These are phyloP conservation scores for Artemisia tridentata DNA, from an alignment of 129 eudicot genomes.

Conservation along the genomic window DNA sequence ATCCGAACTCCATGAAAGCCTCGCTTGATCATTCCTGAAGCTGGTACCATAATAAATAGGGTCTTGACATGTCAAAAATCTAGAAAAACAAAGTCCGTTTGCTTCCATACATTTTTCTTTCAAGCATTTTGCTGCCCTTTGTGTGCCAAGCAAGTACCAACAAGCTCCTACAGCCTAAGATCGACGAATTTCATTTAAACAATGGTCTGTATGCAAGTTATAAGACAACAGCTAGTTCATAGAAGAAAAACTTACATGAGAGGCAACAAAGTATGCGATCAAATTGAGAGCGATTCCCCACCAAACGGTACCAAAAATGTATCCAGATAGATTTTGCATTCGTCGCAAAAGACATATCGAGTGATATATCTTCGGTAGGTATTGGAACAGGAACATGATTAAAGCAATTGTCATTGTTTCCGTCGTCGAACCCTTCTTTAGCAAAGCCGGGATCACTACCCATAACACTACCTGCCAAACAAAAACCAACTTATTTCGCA, in stretches of 20 bases:
- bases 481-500: neutral
- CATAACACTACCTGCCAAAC: conserved; percentile 71
- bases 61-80: conserved; percentile 58
- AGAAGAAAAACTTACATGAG: conserved; percentile 64
- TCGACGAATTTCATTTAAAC: neutral
- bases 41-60: conserved; percentile 67
- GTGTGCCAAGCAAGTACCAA: conserved; percentile 94
- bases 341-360: conserved; percentile 83
- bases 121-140: conserved; percentile 80
- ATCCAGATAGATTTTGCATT: conserved; percentile 93
- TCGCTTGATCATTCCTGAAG: conserved; percentile 29
- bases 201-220: neutral
- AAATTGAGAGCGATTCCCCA: conserved; percentile 99
- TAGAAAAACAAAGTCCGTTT: conserved; percentile 42
- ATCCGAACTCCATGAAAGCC: conserved; percentile 67
- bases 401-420: conserved; percentile 67
- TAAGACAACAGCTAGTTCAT: neutral
- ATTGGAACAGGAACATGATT: conserved; percentile 73
- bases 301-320: conserved; percentile 93
- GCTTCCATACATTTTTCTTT: conserved; percentile 48
- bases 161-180: conserved; percentile 82
- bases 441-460: conserved; percentile 68
- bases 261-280: conserved; percentile 92
- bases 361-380: conserved; percentile 92
- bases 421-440: conserved; percentile 63